Base-by-base conservation (phyloP, 345 rosid species). In the Eucalyptus marginata region DNA sequence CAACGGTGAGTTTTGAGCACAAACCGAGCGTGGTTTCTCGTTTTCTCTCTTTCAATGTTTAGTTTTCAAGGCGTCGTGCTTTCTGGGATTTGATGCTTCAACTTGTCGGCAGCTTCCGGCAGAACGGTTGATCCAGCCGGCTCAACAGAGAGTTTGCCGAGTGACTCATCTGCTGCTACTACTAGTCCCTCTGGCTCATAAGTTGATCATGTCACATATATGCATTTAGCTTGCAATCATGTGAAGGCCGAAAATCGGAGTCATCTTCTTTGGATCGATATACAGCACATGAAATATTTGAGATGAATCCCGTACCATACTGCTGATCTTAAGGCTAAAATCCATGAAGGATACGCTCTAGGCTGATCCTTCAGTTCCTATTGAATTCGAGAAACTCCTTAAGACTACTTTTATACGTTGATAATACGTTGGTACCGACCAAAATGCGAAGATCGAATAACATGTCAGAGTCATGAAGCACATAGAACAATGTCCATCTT, bases 1-100 rank as follows among this genome's bases (percentile, higher is more conserved):
- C 91, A 89, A 88, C 24, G 92, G 94, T 93, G 88, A 58, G 92
- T 47, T 52, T 80, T 56, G 59, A 47, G 62, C 44, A 12, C 29
- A 27, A 49, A 51, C 59, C 9, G 25, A 52, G 56, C 14, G 56
- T 86, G 79, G 20, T 14, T 31, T 66, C 33, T 64, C 68, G 18
- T 62, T 29, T 62, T 62, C 68, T 62, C 8, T 52, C 58, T 52
- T 52, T 3, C 58, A 52, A 8, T 20, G 33, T 62, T 62, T 62
- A 27, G n/a, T 56, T 62, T 29, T 62, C 33, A 62, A 62, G 68
- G 68, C 31, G 31, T 56, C 62, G 27, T 47, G 40, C 46, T 52
- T n/a, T 49, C 43, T 22, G 20, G 87, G 54, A 18, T 33, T 25
- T 81, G 66, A 86, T 52, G 54, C 87, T 20, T 86, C 54, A n/a